Conservation (phyloP, 1,139 yeast species). For the Yarrowia galli region DNA sequence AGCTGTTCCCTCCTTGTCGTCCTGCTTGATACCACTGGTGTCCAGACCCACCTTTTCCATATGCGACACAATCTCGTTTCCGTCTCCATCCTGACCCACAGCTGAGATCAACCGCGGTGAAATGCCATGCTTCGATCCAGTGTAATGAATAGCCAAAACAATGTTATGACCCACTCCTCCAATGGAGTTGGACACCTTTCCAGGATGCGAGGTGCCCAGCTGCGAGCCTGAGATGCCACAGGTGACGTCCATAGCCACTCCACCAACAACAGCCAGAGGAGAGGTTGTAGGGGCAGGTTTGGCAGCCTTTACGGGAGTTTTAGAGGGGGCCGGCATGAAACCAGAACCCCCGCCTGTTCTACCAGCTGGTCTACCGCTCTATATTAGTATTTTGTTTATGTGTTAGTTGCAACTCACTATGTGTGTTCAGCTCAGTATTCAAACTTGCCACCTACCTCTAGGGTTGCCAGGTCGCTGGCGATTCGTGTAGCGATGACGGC, state of each 20-base stretch:
- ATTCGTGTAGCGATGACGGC: slow-evolving; percentile 73
- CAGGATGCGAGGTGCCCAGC: slow-evolving; percentile 77
- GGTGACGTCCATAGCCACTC: slow-evolving; percentile 78
- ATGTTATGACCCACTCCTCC: slow-evolving; percentile 91
- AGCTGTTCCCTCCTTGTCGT: slow-evolving; percentile 58
- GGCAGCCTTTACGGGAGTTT: background rate
- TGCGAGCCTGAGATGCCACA: slow-evolving; percentile 49
- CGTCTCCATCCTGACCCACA: slow-evolving; percentile 66
- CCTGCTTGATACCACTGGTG: slow-evolving; percentile 54
- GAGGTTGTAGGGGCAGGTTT: background rate
- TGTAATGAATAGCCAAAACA: slow-evolving; percentile 59
- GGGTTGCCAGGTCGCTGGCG: slow-evolving; percentile 60
- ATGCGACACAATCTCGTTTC: slow-evolving; percentile 55
- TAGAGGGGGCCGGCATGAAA: background rate
- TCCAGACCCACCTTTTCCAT: slow-evolving; percentile 52
- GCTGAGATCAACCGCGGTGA: slow-evolving; percentile 62
- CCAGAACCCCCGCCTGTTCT: background rate
- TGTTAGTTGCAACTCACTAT: slow-evolving; percentile 7
- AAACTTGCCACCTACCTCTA: slow-evolving; percentile 50
- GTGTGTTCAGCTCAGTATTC: background rate
- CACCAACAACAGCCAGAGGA: slow-evolving; percentile 61
- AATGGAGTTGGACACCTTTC: slow-evolving; percentile 60
- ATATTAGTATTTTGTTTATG: slow-evolving; percentile 24
- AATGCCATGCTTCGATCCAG: slow-evolving; percentile 43
- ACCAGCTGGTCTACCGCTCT: background rate